Conservation (phyloP, 1,139 yeast species). For the Arxiozyma heterogenica region DNA sequence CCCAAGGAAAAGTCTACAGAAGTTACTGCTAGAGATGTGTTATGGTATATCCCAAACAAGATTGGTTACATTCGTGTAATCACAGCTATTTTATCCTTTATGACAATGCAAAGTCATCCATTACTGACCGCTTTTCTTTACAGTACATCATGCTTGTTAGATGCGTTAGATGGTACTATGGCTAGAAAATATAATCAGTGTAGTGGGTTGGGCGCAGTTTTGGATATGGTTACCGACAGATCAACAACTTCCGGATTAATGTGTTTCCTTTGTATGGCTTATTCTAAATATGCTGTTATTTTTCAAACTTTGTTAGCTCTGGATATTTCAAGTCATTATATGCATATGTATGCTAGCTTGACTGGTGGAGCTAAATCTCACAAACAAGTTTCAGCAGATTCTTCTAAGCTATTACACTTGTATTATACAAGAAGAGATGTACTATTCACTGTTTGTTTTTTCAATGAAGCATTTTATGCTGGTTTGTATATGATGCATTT, state of each 20-base stretch:
- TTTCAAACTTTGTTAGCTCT: slow-evolving; percentile 82
- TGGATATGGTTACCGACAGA: slow-evolving; percentile 98
- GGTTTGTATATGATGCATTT: slow-evolving; percentile 71
- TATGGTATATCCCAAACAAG: slow-evolving; percentile 78
- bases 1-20: background rate
- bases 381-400: slow-evolving; percentile 68
- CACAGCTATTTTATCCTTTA: slow-evolving; percentile 70
- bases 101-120: slow-evolving; percentile 79
- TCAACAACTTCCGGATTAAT: slow-evolving; percentile 90
- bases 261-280: slow-evolving; percentile 73
- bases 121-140: slow-evolving; percentile 65
- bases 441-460: slow-evolving; percentile 79
- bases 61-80: slow-evolving; percentile 82
- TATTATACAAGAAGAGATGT: slow-evolving; percentile 83
- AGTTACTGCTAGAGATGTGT: slow-evolving; percentile 38
- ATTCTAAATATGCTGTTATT: slow-evolving; percentile 50
- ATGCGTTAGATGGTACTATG: slow-evolving; percentile 94
- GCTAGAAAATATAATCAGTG: slow-evolving; percentile 88
- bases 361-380: slow-evolving; percentile 73
- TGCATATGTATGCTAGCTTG: slow-evolving; percentile 96
- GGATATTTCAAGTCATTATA: slow-evolving; percentile 91
- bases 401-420: slow-evolving; percentile 63
- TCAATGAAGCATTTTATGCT: slow-evolving; percentile 86
- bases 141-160: slow-evolving; percentile 81
- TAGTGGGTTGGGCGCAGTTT: slow-evolving; percentile 87